These are phyloP conservation scores for Gracilariopsis chorda DNA, from an alignment of 23 red algal species.

Conservation along the genomic window DNA sequence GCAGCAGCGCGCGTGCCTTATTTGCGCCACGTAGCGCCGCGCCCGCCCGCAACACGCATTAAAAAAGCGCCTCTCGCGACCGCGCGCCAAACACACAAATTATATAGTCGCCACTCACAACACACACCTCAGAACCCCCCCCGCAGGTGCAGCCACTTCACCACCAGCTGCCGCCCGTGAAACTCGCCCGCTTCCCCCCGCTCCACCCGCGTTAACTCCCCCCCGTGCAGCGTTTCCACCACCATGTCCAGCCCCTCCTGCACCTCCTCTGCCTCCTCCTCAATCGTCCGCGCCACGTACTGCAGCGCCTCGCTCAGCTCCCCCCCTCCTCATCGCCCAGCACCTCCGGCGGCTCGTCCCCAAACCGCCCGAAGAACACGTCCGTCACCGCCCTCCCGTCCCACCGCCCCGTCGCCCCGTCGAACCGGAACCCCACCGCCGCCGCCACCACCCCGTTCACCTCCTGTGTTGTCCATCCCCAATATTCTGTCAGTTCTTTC, in stretches of 20 bases:
- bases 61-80: no score
- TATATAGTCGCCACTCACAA: no score
- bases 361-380: slow-evolving; percentile 9
- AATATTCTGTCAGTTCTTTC: background rate
- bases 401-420: slow-evolving; percentile 17
- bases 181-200: slow-evolving; percentile 7
- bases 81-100: no score
- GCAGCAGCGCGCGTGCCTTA: no score
- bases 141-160: slow-evolving; percentile 48
- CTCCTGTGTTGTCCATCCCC: background rate
- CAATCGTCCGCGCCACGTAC: background rate
- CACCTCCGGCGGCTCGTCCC: slow-evolving; percentile 47
- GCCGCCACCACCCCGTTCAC: slow-evolving; percentile 31
- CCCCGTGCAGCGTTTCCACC: slow-evolving; percentile 48
- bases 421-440: slow-evolving; percentile 35
- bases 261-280: background rate
- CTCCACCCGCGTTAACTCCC: background rate
- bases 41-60: no score
- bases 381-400: background rate
- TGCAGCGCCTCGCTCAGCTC: background rate
- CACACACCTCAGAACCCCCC: slow-evolving; percentile 54
- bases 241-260: background rate
- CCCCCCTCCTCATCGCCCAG: slow-evolving; percentile 28
- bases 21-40: no score
- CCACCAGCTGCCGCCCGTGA: slow-evolving; percentile 9